Conservation (phyloP, 2,329 filamentous ascomycete species). For the Hypoxylon sp. region DNA sequence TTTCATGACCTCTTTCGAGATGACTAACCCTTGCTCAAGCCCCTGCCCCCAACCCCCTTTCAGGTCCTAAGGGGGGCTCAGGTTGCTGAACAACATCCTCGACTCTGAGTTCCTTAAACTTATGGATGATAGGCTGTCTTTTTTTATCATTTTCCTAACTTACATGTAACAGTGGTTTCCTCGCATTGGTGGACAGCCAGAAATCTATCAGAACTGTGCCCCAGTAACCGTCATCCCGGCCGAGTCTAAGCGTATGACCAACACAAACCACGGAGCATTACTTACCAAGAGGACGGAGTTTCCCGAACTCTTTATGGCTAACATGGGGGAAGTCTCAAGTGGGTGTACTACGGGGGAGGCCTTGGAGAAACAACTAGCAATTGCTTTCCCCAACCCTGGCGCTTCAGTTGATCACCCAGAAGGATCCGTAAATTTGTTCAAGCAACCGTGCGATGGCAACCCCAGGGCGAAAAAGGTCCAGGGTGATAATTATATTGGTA, state of each 20-base stretch:
- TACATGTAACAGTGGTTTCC: slow-evolving; percentile 71
- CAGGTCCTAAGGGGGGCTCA: background rate
- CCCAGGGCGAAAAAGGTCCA: slow-evolving; percentile 42
- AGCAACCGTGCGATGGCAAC: slow-evolving; percentile 54
- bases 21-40: background rate
- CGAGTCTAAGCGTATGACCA: slow-evolving; percentile 38
- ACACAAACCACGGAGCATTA: slow-evolving; percentile 32
- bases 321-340: slow-evolving; percentile 63
- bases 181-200: slow-evolving; percentile 75
- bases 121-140: background rate
- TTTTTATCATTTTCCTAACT: slow-evolving; percentile 18
- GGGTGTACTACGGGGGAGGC: slow-evolving; percentile 68
- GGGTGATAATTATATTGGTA: background rate
- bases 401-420: slow-evolving; percentile 63
- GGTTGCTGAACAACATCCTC: background rate
- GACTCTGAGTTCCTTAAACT: background rate
- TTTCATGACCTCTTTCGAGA: background rate
- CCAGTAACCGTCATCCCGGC: slow-evolving; percentile 68
- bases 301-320: slow-evolving; percentile 79
- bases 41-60: background rate
- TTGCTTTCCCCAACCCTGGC: slow-evolving; percentile 76
- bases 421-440: slow-evolving; percentile 52
- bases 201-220: slow-evolving; percentile 85
- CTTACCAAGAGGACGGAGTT: slow-evolving; percentile 58
- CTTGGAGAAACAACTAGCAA: slow-evolving; percentile 57